These are phyloP conservation scores for Eucommia ulmoides DNA, from an alignment of 257 asterid species.

Conservation along the genomic window DNA sequence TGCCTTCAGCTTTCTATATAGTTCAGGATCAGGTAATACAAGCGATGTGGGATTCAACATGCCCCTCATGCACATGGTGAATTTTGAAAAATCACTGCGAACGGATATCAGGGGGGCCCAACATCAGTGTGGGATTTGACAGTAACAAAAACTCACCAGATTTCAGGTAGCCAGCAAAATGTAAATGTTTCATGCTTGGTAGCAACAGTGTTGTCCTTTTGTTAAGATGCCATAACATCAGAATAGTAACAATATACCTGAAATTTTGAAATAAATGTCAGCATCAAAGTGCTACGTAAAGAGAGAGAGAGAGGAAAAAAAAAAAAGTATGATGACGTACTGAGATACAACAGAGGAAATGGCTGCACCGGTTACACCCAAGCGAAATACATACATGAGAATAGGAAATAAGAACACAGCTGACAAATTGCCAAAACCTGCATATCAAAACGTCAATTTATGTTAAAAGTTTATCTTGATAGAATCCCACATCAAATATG, in stretches of 20 bases:
- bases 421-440: conserved; percentile 32
- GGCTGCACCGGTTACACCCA: conserved; percentile 37
- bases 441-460: conserved; percentile 1
- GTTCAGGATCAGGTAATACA: no score
- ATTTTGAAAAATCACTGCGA: no score
- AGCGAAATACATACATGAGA: conserved; percentile 19
- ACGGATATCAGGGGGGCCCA: no score
- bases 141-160: conserved; percentile 18
- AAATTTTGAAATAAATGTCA: conserved; percentile 1
- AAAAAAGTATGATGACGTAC: conserved; percentile 15
- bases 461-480: no score
- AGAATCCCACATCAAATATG: no score
- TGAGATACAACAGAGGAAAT: conserved; percentile 36
- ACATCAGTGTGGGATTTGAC: no score
- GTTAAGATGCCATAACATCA: conserved; percentile 28
- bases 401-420: conserved; percentile 29
- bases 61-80: no score
- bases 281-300: neutral
- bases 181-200: conserved; percentile 21
- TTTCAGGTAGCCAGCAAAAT: conserved; percentile 25
- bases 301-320: neutral
- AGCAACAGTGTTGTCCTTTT: conserved; percentile 21
- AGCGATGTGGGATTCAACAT: no score
- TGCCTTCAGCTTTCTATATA: no score
- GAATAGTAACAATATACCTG: conserved; percentile 35